These are phyloP conservation scores for Kwoniella sp. DNA, from an alignment of 768 basidiomycete genomes.

Conservation along the genomic window DNA sequence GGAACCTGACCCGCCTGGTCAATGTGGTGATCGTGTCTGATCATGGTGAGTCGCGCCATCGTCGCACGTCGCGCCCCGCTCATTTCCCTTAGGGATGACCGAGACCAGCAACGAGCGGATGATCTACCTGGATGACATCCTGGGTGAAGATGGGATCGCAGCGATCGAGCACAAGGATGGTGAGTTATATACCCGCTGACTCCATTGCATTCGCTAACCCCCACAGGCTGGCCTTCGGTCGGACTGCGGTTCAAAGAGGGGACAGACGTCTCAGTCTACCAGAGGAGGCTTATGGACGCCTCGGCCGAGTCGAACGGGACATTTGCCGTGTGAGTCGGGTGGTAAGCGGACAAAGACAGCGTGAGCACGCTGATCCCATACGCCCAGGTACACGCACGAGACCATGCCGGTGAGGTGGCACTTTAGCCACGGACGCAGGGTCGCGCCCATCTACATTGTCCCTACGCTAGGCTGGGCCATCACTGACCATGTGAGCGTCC, in stretches of 20 bases:
- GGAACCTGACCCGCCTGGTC: conserved; percentile 76
- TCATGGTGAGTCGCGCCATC: conserved; percentile 16
- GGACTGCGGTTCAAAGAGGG: conserved; percentile 68
- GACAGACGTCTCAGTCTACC: conserved; percentile 55
- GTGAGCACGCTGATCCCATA: background rate
- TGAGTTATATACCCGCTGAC: no score
- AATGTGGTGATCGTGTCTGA: conserved; percentile 74
- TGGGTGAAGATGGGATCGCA: conserved; percentile 62
- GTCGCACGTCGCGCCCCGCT: background rate
- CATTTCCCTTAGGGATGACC: conserved; percentile 64
- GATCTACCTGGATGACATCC: conserved; percentile 75
- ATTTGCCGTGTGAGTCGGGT: conserved; percentile 59
- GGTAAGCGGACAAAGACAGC: background rate
- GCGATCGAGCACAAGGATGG: conserved; percentile 70
- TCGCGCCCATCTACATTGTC: conserved; percentile 80
- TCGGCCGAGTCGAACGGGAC: conserved; percentile 61
- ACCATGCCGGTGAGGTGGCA: conserved; percentile 81
- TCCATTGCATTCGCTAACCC: background rate
- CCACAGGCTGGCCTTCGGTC: conserved; percentile 75
- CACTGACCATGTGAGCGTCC: conserved; percentile 55
- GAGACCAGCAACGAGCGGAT: conserved; percentile 74
- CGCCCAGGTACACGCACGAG: conserved; percentile 59
- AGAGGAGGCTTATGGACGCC: conserved; percentile 54
- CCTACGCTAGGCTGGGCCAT: conserved; percentile 76
- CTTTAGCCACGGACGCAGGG: conserved; percentile 62